phyloP scores from a whole-genome alignment of 1,139 yeast genomes.

The Geotrichum armillariae region DNA sequence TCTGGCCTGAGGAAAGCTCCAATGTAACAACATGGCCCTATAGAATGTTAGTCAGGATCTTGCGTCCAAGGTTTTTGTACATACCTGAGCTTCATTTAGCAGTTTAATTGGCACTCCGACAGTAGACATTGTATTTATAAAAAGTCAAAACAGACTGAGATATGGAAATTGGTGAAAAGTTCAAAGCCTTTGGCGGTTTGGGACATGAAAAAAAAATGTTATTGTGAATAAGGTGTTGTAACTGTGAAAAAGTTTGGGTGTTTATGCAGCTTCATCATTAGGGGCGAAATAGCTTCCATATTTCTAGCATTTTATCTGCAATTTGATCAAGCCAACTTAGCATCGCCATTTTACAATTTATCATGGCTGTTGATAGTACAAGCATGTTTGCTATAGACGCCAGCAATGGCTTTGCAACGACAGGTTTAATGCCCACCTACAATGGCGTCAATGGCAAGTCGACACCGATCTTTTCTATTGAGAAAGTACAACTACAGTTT shows the following conservation, averaged over 20 bases:
- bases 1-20: conserved; percentile 83
- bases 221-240: not conserved
- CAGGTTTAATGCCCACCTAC: conserved; percentile 9
- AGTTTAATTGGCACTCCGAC: conserved; percentile 85
- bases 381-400: conserved; percentile 15
- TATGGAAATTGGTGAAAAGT: not conserved
- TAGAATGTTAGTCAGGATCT: conserved; percentile 5
- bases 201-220: conserved; percentile 9
- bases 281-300: not conserved
- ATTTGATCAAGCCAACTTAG: not conserved
- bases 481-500: conserved; percentile 59
- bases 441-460: conserved; percentile 19
- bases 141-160: not conserved
- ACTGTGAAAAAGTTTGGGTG: conserved; percentile 4
- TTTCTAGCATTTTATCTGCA: not conserved
- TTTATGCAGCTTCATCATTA: conserved; percentile 4
- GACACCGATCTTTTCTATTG: conserved; percentile 41
- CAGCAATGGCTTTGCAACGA: conserved; percentile 20
- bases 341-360: not conserved
- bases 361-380: conserved; percentile 12
- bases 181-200: conserved; percentile 17
- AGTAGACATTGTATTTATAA: conserved; percentile 22
- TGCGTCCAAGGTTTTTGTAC: conserved; percentile 24
- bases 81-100: conserved; percentile 74
- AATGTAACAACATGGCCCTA: conserved; percentile 82